phyloP scores from a whole-genome alignment of 176 grass and related monocot genomes.

The Aegilops sharonensis region DNA sequence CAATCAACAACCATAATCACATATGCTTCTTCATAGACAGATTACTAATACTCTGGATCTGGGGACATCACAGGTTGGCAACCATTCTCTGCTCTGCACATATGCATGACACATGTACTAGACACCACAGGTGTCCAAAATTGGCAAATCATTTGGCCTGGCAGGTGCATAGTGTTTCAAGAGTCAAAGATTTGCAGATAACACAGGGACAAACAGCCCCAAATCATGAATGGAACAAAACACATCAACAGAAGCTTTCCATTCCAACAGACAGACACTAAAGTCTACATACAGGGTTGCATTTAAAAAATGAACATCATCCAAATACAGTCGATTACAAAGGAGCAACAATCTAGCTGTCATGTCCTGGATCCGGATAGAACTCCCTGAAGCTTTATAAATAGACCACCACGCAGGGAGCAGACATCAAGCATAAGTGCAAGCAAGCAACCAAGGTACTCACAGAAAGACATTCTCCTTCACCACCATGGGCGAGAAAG shows the following conservation, averaged over 20 bases:
- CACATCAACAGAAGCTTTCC: constrained; percentile 4
- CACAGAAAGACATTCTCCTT: not conserved
- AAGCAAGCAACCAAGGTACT: too few relatives aligned
- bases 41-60: not conserved
- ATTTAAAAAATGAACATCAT: constrained; percentile 9
- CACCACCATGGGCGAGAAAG: constrained; percentile 41
- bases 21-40: not conserved
- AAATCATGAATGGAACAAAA: constrained; percentile 34
- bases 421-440: too few relatives aligned
- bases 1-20: constrained; percentile 15
- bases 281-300: not conserved
- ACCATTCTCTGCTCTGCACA: constrained; percentile 10
- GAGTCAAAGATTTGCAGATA: constrained; percentile 42
- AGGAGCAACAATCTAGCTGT: constrained; percentile 35
- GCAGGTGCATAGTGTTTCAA: not conserved
- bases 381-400: too few relatives aligned
- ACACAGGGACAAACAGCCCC: constrained; percentile 36
- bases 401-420: too few relatives aligned
- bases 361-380: constrained; percentile 23
- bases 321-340: not conserved
- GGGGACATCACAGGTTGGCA: constrained; percentile 35
- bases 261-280: constrained; percentile 35
- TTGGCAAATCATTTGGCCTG: constrained; percentile 10
- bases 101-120: not conserved
- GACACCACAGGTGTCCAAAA: constrained; percentile 24